Evolutionary conservation across 2,329 filamentous ascomycete species (phyloP).

Genomic region (Corynespora cassiicola): DNA sequence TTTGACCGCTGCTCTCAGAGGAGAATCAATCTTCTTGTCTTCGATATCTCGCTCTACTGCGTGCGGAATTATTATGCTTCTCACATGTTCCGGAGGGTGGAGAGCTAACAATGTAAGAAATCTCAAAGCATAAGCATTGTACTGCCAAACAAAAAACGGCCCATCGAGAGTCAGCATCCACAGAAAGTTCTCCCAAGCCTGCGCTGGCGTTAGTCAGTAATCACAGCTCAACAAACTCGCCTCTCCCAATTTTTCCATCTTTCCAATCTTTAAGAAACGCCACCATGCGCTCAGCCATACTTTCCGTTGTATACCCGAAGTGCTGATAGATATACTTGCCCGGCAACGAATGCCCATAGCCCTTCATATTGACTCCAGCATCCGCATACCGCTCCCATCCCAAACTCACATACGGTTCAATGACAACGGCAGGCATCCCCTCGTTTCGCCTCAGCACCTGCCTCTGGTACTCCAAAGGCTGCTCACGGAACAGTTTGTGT

Average conservation of each 20-base stretch:
- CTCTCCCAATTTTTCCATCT: constrained; percentile 6
- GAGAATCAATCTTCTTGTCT: too few species aligned
- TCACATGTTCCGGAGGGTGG: too few species aligned
- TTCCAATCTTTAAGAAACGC: constrained; percentile 6
- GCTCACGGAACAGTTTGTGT: constrained; percentile 13
- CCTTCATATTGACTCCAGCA: constrained; percentile 13
- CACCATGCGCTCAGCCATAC: constrained; percentile 4
- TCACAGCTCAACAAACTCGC: constrained; percentile 11
- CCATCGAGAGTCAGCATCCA: too few species aligned
- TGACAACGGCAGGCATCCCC: constrained; percentile 14
- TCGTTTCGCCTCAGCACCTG: constrained; percentile 10
- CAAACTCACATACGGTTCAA: constrained; percentile 15
- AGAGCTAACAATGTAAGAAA: too few species aligned
- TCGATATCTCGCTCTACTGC: too few species aligned
- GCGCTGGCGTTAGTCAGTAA: too few species aligned
- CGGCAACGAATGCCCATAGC: constrained; percentile 13
- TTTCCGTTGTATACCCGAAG: constrained; percentile 8
- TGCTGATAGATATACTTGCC: constrained; percentile 16
- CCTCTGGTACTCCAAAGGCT: constrained; percentile 12
- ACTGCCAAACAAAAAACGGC: too few species aligned
- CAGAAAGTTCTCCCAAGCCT: too few species aligned
- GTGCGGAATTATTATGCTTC: too few species aligned
- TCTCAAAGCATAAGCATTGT: too few species aligned
- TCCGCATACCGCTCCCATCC: constrained; percentile 19
- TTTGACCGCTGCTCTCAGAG: too few species aligned